These are phyloP conservation scores for Yueomyces sinensis DNA, from an alignment of 805 yeast genomes.

Conservation along the genomic window DNA sequence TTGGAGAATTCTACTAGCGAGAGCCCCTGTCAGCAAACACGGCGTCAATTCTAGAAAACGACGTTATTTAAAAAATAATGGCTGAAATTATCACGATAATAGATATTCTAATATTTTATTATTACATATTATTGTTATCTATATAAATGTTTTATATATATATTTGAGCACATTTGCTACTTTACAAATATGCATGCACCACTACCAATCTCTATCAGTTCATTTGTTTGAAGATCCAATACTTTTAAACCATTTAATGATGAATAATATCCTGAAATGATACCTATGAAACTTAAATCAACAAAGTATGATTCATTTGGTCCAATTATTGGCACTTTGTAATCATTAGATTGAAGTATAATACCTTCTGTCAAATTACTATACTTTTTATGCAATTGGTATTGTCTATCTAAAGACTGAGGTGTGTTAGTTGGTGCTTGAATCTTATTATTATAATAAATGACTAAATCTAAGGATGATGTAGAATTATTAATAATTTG, in stretches of 20 bases:
- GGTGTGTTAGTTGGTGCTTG: conserved; percentile 2
- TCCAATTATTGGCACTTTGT: conserved; percentile 17
- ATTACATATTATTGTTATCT: no score
- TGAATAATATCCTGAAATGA: conserved; percentile 20
- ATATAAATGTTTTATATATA: no score
- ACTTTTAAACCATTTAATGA: conserved; percentile 20
- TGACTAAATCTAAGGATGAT: conserved; percentile 14
- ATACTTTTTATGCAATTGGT: conserved; percentile 12
- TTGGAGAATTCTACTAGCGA: no score
- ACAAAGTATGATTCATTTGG: conserved; percentile 18
- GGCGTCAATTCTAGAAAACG: no score
- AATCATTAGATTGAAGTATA: conserved; percentile 22
- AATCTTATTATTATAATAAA: conserved; percentile 15
- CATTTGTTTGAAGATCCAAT: conserved; percentile 19
- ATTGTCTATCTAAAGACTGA: conserved; percentile 12
- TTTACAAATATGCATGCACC: conserved; percentile 17
- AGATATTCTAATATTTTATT: no score
- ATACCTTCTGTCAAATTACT: conserved; percentile 18
- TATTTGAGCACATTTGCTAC: no score
- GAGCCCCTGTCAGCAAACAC: no score
- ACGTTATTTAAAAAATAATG: no score
- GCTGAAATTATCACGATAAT: no score
- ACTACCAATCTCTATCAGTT: conserved; percentile 19
- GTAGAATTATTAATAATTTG: conserved; percentile 19
- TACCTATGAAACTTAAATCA: conserved; percentile 18